A percentile compares a stretch with the other conserved stretches of the same genome.
Conservation (phyloP, 129 eudicot species). For the Calendula officinalis region DNA sequence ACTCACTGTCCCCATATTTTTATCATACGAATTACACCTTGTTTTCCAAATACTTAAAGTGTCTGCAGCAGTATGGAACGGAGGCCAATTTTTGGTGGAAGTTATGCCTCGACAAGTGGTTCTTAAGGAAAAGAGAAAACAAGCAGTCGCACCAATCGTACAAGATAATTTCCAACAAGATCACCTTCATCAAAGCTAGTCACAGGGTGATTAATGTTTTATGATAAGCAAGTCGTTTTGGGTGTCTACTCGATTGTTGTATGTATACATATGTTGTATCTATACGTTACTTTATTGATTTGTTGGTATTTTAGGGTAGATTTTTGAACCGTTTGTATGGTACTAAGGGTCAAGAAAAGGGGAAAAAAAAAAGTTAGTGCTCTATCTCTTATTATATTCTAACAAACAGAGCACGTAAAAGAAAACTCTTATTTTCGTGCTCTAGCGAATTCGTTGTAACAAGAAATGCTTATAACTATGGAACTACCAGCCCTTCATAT, state of each 20-base stretch:
- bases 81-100: conserved; percentile 71
- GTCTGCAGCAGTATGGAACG: conserved; percentile 79
- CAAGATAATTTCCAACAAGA: conserved; percentile 21
- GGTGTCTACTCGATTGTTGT: background rate
- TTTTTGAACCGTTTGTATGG: background rate
- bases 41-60: conserved; percentile 73
- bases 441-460: too few species aligned
- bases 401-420: background rate
- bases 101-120: conserved; percentile 90
- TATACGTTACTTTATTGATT: too few species aligned
- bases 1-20: conserved; percentile 80
- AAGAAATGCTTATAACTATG: too few species aligned
- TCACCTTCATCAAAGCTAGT: conserved; percentile 2
- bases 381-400: background rate
- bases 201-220: background rate
- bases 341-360: background rate
- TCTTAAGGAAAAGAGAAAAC: conserved; percentile 71
- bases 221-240: background rate
- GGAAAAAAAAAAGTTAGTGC: too few species aligned
- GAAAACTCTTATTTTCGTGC: too few species aligned
- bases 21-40: conserved; percentile 67
- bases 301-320: conserved; percentile 8
- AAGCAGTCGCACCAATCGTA: conserved; percentile 33
- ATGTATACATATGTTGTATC: background rate
- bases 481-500: too few species aligned